Evolutionary conservation across 1,284 basidiomycete genomes (phyloP).

Genomic region (Laetiporus sulphureus): DNA sequence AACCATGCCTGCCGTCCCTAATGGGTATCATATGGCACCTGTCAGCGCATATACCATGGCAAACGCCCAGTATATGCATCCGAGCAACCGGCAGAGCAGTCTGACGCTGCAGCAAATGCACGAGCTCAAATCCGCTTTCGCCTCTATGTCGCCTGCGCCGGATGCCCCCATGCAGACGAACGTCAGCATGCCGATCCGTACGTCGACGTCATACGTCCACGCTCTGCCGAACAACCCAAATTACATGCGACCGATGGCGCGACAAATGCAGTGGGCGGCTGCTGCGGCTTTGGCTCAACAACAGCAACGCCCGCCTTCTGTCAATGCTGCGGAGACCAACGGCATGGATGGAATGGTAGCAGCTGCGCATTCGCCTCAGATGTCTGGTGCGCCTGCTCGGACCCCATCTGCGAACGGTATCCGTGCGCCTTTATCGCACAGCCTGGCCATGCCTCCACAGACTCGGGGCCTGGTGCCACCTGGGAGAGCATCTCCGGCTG

Average conservation of each 20-base stretch:
- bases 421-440: conserved; percentile 25
- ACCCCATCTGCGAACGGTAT: conserved; percentile 50
- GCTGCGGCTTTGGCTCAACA: conserved; percentile 26
- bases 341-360: conserved; percentile 18
- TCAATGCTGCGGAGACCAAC: conserved; percentile 22
- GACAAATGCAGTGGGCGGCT: conserved; percentile 36
- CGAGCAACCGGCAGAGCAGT: conserved; percentile 26
- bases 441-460: conserved; percentile 28
- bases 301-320: conserved; percentile 26
- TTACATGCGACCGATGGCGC: conserved; percentile 20
- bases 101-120: conserved; percentile 50
- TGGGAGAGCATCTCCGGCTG: conserved; percentile 26
- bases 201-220: conserved; percentile 28
- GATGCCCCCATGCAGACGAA: conserved; percentile 33
- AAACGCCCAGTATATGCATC: conserved; percentile 26
- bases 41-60: conserved; percentile 34
- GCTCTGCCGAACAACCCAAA: conserved; percentile 27
- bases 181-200: conserved; percentile 22
- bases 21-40: conserved; percentile 38
- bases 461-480: conserved; percentile 33
- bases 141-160: conserved; percentile 28
- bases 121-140: conserved; percentile 44
- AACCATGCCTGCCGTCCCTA: conserved; percentile 27
- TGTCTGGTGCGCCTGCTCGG: conserved; percentile 30
- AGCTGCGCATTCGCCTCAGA: conserved; percentile 27